Evolutionary conservation across 2,329 filamentous ascomycete species (phyloP).

Genomic region (Penicillium glabrum): DNA sequence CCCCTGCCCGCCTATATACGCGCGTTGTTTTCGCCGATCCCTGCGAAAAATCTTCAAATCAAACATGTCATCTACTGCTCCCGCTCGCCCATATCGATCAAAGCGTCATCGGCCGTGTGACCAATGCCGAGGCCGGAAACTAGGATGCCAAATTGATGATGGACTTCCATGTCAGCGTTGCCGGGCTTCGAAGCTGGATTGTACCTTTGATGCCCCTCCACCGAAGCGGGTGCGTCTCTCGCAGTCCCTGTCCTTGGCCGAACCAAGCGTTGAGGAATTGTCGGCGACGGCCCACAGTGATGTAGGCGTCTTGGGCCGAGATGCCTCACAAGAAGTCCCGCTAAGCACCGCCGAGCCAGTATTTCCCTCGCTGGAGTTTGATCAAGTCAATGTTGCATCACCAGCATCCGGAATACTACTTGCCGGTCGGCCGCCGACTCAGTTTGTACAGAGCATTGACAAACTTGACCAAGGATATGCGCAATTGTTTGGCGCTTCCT

Average conservation of each 20-base stretch:
- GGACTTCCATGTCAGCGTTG: slow-evolving; percentile 27
- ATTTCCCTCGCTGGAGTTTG: slow-evolving; percentile 15
- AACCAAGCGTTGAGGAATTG: slow-evolving; percentile 7
- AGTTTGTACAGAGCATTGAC: slow-evolving; percentile 31
- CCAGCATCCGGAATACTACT: slow-evolving; percentile 19
- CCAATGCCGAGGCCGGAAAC: slow-evolving; percentile 33
- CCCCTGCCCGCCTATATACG: not conserved
- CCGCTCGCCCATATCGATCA: slow-evolving; percentile 31
- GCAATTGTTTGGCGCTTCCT: slow-evolving; percentile 33
- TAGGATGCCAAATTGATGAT: slow-evolving; percentile 28
- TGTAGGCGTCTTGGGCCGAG: not conserved
- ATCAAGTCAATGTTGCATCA: slow-evolving; percentile 12
- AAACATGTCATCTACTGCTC: slow-evolving; percentile 16
- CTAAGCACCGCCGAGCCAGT: slow-evolving; percentile 4
- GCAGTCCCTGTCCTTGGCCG: slow-evolving; percentile 6
- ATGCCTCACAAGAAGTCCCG: slow-evolving; percentile 4
- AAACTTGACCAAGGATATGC: slow-evolving; percentile 29
- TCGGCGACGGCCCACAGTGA: slow-evolving; percentile 1
- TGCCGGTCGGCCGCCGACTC: slow-evolving; percentile 19
- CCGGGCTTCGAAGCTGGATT: slow-evolving; percentile 23
- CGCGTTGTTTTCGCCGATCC: not conserved
- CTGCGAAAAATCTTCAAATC: not conserved
- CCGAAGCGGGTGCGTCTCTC: slow-evolving; percentile 22
- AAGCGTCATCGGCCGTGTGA: slow-evolving; percentile 36
- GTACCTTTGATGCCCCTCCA: slow-evolving; percentile 26